Conservation (phyloP, 805 yeast genomes). For the Candida suzukii region DNA sequence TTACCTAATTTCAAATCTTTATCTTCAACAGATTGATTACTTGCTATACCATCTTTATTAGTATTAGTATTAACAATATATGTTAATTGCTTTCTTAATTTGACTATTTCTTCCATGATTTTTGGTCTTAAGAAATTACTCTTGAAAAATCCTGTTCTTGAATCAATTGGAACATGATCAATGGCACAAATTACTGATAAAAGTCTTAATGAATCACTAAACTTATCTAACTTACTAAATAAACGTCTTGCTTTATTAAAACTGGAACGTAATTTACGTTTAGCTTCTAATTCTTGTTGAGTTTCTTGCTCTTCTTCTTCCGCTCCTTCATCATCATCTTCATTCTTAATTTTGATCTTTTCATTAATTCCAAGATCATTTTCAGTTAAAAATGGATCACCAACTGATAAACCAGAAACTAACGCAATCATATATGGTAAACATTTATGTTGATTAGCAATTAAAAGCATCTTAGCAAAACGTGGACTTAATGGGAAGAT, state of each 20-base stretch:
- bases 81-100: conserved; percentile 73
- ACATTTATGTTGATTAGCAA: conserved; percentile 83
- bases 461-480: conserved; percentile 80
- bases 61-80: conserved; percentile 66
- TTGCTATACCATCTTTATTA: conserved; percentile 52
- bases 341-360: conserved; percentile 19
- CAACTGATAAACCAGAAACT: conserved; percentile 88
- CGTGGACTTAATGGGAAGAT: conserved; percentile 91
- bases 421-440: conserved; percentile 84
- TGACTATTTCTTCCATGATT: conserved; percentile 76
- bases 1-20: conserved; percentile 49
- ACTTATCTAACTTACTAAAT: conserved; percentile 62
- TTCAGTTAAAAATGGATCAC: conserved; percentile 80
- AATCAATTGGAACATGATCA: conserved; percentile 61
- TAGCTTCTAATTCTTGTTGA: conserved; percentile 31
- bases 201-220: conserved; percentile 68
- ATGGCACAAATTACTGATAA: conserved; percentile 82
- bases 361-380: conserved; percentile 58
- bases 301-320: conserved; percentile 27
- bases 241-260: conserved; percentile 52
- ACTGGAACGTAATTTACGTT: conserved; percentile 36
- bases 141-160: conserved; percentile 38
- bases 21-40: conserved; percentile 27
- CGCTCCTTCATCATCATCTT: conserved; percentile 30
- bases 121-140: conserved; percentile 70